Conservation (phyloP, 2,329 filamentous ascomycete genomes). For the Cercospora berteroae region DNA sequence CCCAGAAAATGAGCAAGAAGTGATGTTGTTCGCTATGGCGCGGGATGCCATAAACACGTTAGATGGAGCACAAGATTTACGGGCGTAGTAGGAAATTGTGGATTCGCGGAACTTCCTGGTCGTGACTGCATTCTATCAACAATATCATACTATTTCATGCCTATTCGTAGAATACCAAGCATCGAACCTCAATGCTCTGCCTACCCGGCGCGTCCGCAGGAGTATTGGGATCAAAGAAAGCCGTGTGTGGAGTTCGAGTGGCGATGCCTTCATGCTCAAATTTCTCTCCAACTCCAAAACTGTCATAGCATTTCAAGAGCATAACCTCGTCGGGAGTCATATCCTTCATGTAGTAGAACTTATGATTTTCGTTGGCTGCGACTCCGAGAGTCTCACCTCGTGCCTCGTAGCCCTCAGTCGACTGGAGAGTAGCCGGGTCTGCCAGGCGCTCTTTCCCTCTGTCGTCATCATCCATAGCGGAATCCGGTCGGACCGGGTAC, state of each 20-base stretch:
- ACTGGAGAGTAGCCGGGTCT: constrained; percentile 46
- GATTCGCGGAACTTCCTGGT: neutral
- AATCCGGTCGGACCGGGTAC: constrained; percentile 53
- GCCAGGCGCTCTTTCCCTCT: constrained; percentile 59
- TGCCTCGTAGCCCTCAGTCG: constrained; percentile 61
- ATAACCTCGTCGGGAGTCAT: constrained; percentile 60
- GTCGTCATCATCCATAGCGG: constrained; percentile 49
- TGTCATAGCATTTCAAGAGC: constrained; percentile 54
- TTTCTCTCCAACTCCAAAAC: constrained; percentile 43
- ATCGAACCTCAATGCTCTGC: constrained; percentile 85
- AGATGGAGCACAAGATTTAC: neutral
- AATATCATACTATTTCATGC: neutral
- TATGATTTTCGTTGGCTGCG: constrained; percentile 56
- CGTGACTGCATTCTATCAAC: neutral
- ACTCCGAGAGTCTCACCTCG: constrained; percentile 64
- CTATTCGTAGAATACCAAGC: constrained; percentile 64
- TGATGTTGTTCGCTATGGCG: neutral
- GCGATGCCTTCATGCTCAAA: constrained; percentile 42
- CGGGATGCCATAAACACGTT: neutral
- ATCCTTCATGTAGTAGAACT: constrained; percentile 66
- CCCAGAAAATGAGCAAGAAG: neutral
- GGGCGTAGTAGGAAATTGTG: neutral
- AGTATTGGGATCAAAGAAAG: constrained; percentile 74
- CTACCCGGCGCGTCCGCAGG: constrained; percentile 66
- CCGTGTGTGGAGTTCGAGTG: constrained; percentile 64